Base-by-base conservation (phyloP, 306 rosid genomes). In the Cicer chorassanicum region DNA sequence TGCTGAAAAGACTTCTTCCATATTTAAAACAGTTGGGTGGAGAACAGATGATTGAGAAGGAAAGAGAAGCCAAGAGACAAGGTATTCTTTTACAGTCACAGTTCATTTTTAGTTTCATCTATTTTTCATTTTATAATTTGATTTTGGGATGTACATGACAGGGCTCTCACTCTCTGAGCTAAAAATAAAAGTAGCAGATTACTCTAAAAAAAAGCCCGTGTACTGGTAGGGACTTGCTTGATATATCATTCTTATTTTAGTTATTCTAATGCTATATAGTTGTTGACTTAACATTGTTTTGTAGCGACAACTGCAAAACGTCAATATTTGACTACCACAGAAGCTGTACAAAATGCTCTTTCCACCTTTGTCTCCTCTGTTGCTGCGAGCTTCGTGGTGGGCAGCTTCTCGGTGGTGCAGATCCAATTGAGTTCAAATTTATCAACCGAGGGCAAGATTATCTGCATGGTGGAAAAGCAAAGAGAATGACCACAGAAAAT, bases 301-400 rank as follows among this genome's bases (percentile, higher is more conserved):
- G 82, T 87, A 91, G 98, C 62, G 81, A 90, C 84, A 83, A 88
- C 55, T 93, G 98, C 87, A 89, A 56, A 65, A 91, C 97, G 0
- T 93, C 98, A 7, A 91, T 93, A 77, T 86, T 86, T 82, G 91
- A 91, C 87, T 86, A 78, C 70, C 94, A 91, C 65, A 81, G 97
- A 85, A 93, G 84, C 79, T 93, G 98, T 66, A 68, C 76, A 50
- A 46, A 15, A 15, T 29, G 98, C 75, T 70, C 86, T 3, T 90
- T 88, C 55, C 97, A 94, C 83, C 87, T 94, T 29, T 94, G 97
- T 75, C 89, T 94, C 9, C 63, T 42, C 48, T 94, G 98, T 86
- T 94, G 98, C 70, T 75, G 59, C n/a, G 98, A 94, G 85, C 88
- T 94, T 66, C 87, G 89, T 51, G 79, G 76, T 39, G 97, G 93